Evolutionary conservation across 2,329 filamentous ascomycete genomes (phyloP), one percentile per base, ranked within the genome.

Genomic region (Sporothrix curviconia): DNA sequence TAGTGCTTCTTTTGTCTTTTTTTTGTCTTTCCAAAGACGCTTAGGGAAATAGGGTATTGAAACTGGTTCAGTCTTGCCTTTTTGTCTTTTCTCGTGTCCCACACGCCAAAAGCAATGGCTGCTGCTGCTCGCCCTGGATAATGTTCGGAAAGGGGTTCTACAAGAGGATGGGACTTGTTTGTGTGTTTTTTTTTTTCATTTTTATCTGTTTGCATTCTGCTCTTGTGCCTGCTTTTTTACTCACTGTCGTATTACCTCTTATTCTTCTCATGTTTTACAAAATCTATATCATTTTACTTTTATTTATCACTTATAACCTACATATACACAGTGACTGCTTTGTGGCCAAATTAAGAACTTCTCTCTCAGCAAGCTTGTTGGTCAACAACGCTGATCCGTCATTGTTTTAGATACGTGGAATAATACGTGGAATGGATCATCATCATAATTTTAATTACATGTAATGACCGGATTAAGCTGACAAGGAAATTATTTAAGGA

Each of bases 221-320:
- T 24, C 30, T 34, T n/a, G n/a, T n/a, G n/a, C n/a, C n/a, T n/a
- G n/a, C n/a, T 43, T 49, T 34, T 25, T 36, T 59, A 19, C 17
- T 28, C 30, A 17, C 7, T 50, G 46, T 57, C 36, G 32, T 46
- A 55, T 37, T 39, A 55, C 28, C 43, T 22, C 19, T 17, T 49
- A 40, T 49, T 46, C 25, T 49, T 15, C 52, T 43, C 34, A 11
- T 59, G 32, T 51, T 55, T 55, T 46, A 55, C 44, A 49, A 58
- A 32, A 39, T 15, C 43, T 42, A 17, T 17, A 32, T 17, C 6
- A 25, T 44, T 24, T 37, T 42, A n/a, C 22, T 42, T 37, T 47
- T 24, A 52, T 52, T 40, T 19, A 30, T 11, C 12, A 36, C 28
- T 14, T 43, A n/a, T n/a, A n/a, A n/a, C n/a, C n/a, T n/a, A n/a